Percentiles rank a stretch among this genome's conserved stretches.
Conservation (phyloP, 2,329 filamentous ascomycete species). For the Ascomycota sp. region DNA sequence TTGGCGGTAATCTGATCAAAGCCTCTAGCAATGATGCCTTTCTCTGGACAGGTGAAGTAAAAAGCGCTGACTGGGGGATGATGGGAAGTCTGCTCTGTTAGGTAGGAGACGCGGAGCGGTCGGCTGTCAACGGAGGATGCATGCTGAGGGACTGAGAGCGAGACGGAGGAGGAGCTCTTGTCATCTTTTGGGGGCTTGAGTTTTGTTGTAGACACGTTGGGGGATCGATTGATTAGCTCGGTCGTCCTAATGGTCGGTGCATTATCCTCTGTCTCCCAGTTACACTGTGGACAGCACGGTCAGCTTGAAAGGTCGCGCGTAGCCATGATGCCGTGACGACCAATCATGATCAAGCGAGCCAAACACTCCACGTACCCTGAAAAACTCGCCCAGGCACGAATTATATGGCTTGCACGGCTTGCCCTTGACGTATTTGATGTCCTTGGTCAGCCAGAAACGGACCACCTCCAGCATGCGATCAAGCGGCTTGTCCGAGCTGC, state of each 20-base stretch:
- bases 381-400: constrained; percentile 91
- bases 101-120: constrained; percentile 65
- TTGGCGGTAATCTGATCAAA: constrained; percentile 96
- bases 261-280: constrained; percentile 79
- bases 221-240: constrained; percentile 15
- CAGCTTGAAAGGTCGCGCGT: too few relatives aligned
- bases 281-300: constrained; percentile 38
- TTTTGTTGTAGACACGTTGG: constrained; percentile 24
- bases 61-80: constrained; percentile 95
- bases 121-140: constrained; percentile 22
- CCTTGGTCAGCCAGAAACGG: constrained; percentile 97
- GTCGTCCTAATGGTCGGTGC: constrained; percentile 42
- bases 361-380: constrained; percentile 40
- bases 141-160: constrained; percentile 29
- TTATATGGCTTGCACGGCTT: constrained; percentile 99
- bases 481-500: constrained; percentile 75
- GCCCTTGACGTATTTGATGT: constrained; percentile 95
- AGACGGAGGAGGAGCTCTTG: constrained; percentile 25
- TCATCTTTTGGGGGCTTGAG: constrained; percentile 25
- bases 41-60: constrained; percentile 79
- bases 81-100: constrained; percentile 95
- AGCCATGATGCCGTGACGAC: too few relatives aligned
- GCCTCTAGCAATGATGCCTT: constrained; percentile 68
- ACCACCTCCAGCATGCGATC: constrained; percentile 90
- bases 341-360: too few relatives aligned